Percentiles rank a stretch among this genome's conserved stretches.
Conservation (phyloP, 495 filamentous ascomycete species). For the Podospora pseudoanserina region DNA sequence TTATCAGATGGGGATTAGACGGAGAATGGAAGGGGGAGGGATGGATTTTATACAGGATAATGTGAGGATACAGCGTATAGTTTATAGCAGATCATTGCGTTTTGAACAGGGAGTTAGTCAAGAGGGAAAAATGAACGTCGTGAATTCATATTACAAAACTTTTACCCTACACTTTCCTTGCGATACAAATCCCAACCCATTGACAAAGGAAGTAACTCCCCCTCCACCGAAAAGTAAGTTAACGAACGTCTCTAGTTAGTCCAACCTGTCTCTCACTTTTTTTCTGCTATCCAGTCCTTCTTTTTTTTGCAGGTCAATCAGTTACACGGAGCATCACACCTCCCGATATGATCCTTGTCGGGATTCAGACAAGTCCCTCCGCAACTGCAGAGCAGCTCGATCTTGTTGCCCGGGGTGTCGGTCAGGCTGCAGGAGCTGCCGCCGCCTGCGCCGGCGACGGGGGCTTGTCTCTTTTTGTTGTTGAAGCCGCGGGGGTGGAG, state of each 20-base stretch:
- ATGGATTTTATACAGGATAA: background rate
- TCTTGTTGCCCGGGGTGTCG: conserved; percentile 23
- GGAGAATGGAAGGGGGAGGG: background rate
- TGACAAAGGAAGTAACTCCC: background rate
- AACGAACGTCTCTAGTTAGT: conserved; percentile 1
- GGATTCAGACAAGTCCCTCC: conserved; percentile 39
- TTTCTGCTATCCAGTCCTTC: too few species aligned
- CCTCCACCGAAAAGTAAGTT: background rate
- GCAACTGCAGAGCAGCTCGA: conserved; percentile 41
- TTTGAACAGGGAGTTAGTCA: background rate
- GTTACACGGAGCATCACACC: conserved; percentile 29
- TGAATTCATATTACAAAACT: background rate
- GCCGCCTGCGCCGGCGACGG: background rate
- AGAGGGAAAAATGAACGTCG: background rate
- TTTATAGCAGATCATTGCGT: background rate
- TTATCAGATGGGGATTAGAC: background rate
- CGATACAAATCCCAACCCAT: too few species aligned
- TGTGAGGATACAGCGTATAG: background rate
- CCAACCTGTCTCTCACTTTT: too few species aligned
- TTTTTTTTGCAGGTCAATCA: background rate
- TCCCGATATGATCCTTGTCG: conserved; percentile 27
- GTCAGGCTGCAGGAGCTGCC: conserved; percentile 11
- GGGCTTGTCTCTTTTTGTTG: conserved; percentile 1
- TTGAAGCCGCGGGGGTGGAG: background rate
- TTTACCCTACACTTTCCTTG: too few species aligned